Percentiles rank a stretch among this genome's conserved stretches.
Conservation (phyloP, 441 rosid species). For the Kokia cookei region DNA sequence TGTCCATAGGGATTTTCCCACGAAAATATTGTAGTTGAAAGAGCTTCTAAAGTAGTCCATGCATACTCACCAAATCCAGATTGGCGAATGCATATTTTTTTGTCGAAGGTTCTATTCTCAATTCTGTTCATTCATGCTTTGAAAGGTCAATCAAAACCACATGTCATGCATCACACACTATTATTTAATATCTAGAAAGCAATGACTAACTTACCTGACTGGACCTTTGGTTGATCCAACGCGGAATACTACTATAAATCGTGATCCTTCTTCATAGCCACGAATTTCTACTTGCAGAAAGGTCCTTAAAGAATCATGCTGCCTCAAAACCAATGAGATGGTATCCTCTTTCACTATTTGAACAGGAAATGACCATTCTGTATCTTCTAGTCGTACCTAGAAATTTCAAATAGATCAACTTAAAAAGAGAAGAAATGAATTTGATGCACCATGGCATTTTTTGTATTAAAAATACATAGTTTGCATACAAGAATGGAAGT, state of each 20-base stretch:
- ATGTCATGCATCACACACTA: not conserved
- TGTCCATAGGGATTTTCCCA: slow-evolving; percentile 99
- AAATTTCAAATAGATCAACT: slow-evolving; percentile 13
- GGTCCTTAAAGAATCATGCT: slow-evolving; percentile 43
- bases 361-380: slow-evolving; percentile 95
- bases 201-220: slow-evolving; percentile 55
- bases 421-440: not conserved
- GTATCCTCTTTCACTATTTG: slow-evolving; percentile 86
- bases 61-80: slow-evolving; percentile 84
- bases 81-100: slow-evolving; percentile 71
- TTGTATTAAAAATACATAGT: not conserved
- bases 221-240: slow-evolving; percentile 82
- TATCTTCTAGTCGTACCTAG: slow-evolving; percentile 74
- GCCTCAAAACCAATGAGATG: slow-evolving; percentile 64
- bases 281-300: slow-evolving; percentile 82
- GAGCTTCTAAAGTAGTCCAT: slow-evolving; percentile 71
- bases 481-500: no score
- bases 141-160: slow-evolving; percentile 14
- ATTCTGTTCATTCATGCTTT: slow-evolving; percentile 45
- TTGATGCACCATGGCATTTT: not conserved
- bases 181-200: not conserved
- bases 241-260: slow-evolving; percentile 91
- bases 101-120: slow-evolving; percentile 74
- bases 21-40: slow-evolving; percentile 65
- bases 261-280: slow-evolving; percentile 99